These are phyloP conservation scores for Baudoinia panamericana DNA, from an alignment of 495 filamentous ascomycete genomes.

Conservation along the genomic window DNA sequence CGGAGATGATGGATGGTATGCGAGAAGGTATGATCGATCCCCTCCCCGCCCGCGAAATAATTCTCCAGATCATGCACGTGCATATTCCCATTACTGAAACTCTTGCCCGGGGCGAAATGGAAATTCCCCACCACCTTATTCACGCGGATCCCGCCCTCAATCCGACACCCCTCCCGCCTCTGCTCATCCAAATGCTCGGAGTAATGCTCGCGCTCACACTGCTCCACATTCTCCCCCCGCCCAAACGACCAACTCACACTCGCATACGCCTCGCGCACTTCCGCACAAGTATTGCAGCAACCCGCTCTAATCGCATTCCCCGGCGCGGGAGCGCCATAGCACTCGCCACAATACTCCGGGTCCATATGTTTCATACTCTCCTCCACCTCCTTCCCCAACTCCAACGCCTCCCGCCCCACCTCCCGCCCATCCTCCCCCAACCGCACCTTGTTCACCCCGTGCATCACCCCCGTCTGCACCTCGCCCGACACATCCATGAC, in stretches of 20 bases:
- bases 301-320: conserved; percentile 54
- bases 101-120: conserved; percentile 91
- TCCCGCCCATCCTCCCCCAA: conserved; percentile 68
- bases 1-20: conserved; percentile 82
- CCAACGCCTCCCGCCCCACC: conserved; percentile 58
- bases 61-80: conserved; percentile 95
- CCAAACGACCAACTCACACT: conserved; percentile 83
- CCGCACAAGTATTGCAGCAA: conserved; percentile 94
- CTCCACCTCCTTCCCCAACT: conserved; percentile 45
- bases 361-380: conserved; percentile 65
- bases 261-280: conserved; percentile 90
- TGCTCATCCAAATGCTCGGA: conserved; percentile 72
- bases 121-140: conserved; percentile 99
- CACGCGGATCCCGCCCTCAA: conserved; percentile 83
- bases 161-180: conserved; percentile 81
- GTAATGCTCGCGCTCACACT: conserved; percentile 92
- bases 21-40: conserved; percentile 59
- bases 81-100: conserved; percentile 86
- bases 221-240: conserved; percentile 79
- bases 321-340: conserved; percentile 72
- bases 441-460: conserved; percentile 82
- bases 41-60: conserved; percentile 49
- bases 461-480: conserved; percentile 81
- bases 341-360: conserved; percentile 84
- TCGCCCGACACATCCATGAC: conserved; percentile 99